Conservation (phyloP, 495 filamentous ascomycete genomes). For the Cudoniella acicularis region DNA sequence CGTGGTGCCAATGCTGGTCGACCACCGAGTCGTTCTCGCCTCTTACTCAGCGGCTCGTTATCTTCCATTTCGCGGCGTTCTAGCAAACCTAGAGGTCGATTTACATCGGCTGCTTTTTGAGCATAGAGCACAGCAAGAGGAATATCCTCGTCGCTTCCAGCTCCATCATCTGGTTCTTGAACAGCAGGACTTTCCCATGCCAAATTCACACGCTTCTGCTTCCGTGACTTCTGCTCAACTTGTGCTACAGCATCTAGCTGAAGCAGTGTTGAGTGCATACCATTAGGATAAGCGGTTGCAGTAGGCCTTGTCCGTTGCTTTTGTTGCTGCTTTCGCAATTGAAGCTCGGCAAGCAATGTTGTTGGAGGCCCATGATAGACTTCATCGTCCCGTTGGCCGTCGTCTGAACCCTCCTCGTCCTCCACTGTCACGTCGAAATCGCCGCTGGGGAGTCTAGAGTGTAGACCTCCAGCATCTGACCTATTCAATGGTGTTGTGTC, state of each 20-base stretch:
- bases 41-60: constrained; percentile 78
- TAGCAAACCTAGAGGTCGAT: constrained; percentile 78
- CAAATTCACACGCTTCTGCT: constrained; percentile 70
- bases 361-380: constrained; percentile 69
- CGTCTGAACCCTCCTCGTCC: constrained; percentile 24
- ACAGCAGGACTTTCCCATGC: constrained; percentile 77
- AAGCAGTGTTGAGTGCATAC: constrained; percentile 83
- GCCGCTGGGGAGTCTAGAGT: background rate
- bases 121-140: constrained; percentile 80
- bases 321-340: constrained; percentile 81
- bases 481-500: constrained; percentile 8
- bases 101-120: constrained; percentile 52
- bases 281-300: constrained; percentile 62
- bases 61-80: constrained; percentile 84
- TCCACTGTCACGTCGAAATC: constrained; percentile 3
- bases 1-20: constrained; percentile 14
- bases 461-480: constrained; percentile 11
- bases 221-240: constrained; percentile 70
- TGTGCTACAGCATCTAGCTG: constrained; percentile 90
- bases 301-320: constrained; percentile 70
- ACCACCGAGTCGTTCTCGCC: constrained; percentile 74
- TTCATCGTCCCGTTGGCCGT: constrained; percentile 31
- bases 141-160: constrained; percentile 66
- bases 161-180: constrained; percentile 45
- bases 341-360: constrained; percentile 87